phyloP scores from a whole-genome alignment of 2,329 filamentous ascomycete species.

The Penicillium sp. region DNA sequence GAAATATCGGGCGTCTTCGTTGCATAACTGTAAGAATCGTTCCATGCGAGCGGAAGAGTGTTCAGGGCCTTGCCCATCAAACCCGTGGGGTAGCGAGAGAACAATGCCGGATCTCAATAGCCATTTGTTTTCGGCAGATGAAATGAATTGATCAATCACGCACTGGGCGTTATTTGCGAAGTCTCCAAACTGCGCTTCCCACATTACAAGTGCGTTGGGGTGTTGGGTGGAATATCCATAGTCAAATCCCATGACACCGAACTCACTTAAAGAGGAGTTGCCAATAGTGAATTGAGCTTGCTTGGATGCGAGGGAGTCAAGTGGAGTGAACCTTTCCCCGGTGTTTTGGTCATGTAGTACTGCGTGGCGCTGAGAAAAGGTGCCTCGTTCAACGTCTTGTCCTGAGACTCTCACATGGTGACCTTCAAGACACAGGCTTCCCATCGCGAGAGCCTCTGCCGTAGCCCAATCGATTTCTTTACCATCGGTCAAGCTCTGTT shows the following conservation, averaged over 20 bases:
- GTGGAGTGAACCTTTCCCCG: constrained; percentile 83
- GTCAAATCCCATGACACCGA: constrained; percentile 83
- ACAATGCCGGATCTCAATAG: constrained; percentile 95
- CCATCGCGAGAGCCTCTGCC: constrained; percentile 91
- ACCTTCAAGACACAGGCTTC: constrained; percentile 83
- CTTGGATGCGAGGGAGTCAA: constrained; percentile 84
- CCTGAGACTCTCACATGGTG: constrained; percentile 96
- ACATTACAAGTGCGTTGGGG: constrained; percentile 94
- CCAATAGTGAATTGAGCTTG: constrained; percentile 95
- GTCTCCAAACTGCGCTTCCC: constrained; percentile 98
- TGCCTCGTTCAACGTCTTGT: constrained; percentile 98
- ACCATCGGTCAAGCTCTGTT: constrained; percentile 87
- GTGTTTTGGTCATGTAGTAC: constrained; percentile 96
- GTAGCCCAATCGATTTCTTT: constrained; percentile 97
- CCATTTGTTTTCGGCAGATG: constrained; percentile 96
- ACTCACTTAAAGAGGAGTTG: constrained; percentile 84
- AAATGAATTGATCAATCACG: constrained; percentile 97
- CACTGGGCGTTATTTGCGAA: constrained; percentile 99
- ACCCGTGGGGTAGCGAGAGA: constrained; percentile 93
- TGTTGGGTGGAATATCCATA: constrained; percentile 97
- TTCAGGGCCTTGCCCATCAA: constrained; percentile 96
- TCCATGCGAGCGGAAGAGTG: constrained; percentile 96
- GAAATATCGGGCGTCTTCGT: constrained; percentile 94
- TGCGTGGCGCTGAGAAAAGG: constrained; percentile 95
- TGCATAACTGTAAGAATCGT: constrained; percentile 93